Conservation (phyloP, 225 moss, liverwort and hornwort species). For the Pseudoscleropodium purum region DNA sequence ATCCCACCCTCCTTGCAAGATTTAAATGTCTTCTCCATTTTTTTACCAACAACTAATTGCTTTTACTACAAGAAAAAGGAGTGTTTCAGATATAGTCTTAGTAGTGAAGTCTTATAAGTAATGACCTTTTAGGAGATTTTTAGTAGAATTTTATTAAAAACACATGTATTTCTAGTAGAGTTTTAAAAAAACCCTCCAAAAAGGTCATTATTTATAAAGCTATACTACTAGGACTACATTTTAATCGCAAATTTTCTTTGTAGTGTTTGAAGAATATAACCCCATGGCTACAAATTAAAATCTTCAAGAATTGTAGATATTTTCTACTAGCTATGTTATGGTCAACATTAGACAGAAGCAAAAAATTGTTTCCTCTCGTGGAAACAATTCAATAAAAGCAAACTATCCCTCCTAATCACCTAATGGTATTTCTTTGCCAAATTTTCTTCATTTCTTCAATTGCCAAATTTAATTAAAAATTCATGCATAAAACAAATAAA, state of each 20-base stretch:
- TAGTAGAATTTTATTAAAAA: no score
- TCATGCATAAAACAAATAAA: accelerated
- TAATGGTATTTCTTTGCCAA: not conserved
- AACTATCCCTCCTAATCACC: no score
- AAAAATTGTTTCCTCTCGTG: accelerated
- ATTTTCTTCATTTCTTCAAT: not conserved
- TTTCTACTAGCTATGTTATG: not conserved
- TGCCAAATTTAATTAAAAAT: not conserved
- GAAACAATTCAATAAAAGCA: not conserved
- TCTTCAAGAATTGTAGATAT: not conserved
- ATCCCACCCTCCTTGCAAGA: accelerated
- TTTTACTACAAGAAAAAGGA: no score
- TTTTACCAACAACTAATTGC: not conserved
- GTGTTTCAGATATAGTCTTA: no score
- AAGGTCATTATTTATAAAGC: no score
- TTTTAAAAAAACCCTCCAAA: no score
- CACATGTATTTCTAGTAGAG: no score
- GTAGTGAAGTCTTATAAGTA: no score
- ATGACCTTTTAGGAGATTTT: no score
- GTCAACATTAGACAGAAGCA: not conserved
- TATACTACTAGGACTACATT: no score
- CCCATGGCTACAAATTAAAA: accelerated
- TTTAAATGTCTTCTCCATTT: not conserved
- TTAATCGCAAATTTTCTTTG: no score
- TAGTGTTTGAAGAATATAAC: not conserved